Conservation (phyloP, 345 rosid genomes). For the Populus davidiana region DNA sequence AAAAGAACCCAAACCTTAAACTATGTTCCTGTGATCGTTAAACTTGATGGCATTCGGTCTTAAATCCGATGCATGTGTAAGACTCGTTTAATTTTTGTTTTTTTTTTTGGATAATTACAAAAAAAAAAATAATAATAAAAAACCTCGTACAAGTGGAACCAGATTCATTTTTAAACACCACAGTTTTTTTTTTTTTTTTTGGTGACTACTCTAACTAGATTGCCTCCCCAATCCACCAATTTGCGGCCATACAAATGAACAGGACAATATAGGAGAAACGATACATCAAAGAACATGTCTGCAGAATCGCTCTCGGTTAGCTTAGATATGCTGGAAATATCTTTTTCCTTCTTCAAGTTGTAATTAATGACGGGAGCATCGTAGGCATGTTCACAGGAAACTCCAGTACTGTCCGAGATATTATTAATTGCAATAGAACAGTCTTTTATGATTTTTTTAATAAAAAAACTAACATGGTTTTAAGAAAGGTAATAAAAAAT, state of each 20-base stretch:
- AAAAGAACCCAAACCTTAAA: too few relatives aligned
- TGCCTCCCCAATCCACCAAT: slow-evolving; percentile 44
- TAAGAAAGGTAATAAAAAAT: too few relatives aligned
- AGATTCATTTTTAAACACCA: slow-evolving; percentile 46
- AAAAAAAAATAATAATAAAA: too few relatives aligned
- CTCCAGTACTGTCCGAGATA: slow-evolving; percentile 66
- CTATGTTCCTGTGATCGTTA: too few relatives aligned
- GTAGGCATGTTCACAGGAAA: slow-evolving; percentile 51
- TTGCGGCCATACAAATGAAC: slow-evolving; percentile 37
- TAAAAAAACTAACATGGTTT: too few relatives aligned
- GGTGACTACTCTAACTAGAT: slow-evolving; percentile 41
- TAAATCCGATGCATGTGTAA: too few relatives aligned
- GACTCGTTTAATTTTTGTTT: too few relatives aligned
- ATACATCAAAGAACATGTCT: slow-evolving; percentile 11
- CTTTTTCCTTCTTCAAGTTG: slow-evolving; percentile 54
- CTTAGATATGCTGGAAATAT: slow-evolving; percentile 40
- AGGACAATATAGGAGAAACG: slow-evolving; percentile 27
- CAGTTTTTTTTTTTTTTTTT: slow-evolving; percentile 34
- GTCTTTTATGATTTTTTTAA: slow-evolving; percentile 26
- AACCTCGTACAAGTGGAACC: slow-evolving; percentile 12
- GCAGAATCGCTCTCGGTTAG: slow-evolving; percentile 50
- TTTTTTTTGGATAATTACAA: too few relatives aligned
- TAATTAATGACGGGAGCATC: slow-evolving; percentile 43
- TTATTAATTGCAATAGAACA: slow-evolving; percentile 41
- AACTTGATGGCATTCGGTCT: too few relatives aligned